Conservation (phyloP, 768 basidiomycete species). For the Strobilomyces confusus region DNA sequence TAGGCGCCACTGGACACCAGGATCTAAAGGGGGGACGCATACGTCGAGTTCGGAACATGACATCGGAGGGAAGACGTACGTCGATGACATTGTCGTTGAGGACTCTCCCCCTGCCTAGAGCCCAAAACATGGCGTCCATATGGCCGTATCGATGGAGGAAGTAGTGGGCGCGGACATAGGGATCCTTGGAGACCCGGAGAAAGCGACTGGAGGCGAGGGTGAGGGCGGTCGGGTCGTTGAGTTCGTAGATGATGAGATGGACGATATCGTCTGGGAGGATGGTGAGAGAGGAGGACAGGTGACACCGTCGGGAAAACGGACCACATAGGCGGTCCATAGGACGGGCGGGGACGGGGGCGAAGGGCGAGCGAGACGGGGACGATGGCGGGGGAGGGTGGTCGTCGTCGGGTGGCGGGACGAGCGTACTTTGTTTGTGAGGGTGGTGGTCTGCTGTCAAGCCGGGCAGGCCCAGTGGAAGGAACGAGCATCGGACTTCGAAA, state of each 20-base stretch:
- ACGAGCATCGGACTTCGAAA: constrained; percentile 36
- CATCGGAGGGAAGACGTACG: constrained; percentile 39
- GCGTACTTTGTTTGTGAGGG: constrained; percentile 31
- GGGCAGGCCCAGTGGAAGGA: constrained; percentile 29
- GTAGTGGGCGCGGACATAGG: constrained; percentile 74
- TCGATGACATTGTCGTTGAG: constrained; percentile 64
- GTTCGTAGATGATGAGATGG: constrained; percentile 69
- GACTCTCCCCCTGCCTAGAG: constrained; percentile 67
- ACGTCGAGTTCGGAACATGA: constrained; percentile 22
- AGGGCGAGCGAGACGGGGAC: neutral
- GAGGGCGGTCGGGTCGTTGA: constrained; percentile 60
- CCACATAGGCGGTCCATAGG: constrained; percentile 66
- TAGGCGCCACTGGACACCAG: constrained; percentile 73
- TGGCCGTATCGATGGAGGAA: constrained; percentile 71
- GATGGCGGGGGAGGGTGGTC: neutral
- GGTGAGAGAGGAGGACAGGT: constrained; percentile 10
- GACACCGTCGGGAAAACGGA: constrained; percentile 34
- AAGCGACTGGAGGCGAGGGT: constrained; percentile 56
- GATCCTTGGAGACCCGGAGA: constrained; percentile 60
- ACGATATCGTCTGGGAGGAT: constrained; percentile 53
- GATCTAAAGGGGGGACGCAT: constrained; percentile 46
- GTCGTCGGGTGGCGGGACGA: constrained; percentile 6
- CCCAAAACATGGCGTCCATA: constrained; percentile 68
- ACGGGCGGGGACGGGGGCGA: neutral
- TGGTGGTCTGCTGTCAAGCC: constrained; percentile 33